Conservation (phyloP, 805 yeast species). For the Candida tibetensis region DNA sequence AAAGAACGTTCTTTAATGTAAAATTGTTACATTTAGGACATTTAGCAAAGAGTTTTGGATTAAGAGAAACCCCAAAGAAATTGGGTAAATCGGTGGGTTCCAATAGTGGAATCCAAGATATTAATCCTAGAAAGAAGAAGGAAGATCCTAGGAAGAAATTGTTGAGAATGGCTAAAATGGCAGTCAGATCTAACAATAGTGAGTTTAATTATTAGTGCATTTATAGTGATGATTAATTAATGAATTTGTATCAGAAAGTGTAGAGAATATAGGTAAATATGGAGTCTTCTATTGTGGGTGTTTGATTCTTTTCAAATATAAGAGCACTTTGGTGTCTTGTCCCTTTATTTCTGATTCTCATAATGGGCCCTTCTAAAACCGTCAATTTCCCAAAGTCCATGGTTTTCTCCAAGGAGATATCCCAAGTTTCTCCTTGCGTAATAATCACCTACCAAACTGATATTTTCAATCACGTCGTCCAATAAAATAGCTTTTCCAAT, state of each 20-base stretch:
- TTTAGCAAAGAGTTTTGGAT: constrained; percentile 89
- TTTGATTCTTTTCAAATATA: background rate
- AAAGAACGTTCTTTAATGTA: constrained; percentile 77
- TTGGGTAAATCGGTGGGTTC: constrained; percentile 47
- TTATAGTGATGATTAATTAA: no score
- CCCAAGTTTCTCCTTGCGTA: constrained; percentile 56
- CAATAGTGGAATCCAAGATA: constrained; percentile 30
- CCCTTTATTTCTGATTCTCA: no score
- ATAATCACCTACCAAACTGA: constrained; percentile 57
- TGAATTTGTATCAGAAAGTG: no score
- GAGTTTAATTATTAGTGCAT: constrained; percentile 72
- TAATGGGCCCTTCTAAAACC: no score
- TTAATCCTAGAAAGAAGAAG: constrained; percentile 42
- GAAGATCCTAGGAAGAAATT: constrained; percentile 71
- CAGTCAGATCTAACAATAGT: constrained; percentile 58
- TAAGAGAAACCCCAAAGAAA: constrained; percentile 90
- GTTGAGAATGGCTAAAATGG: constrained; percentile 71
- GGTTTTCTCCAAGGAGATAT: constrained; percentile 73
- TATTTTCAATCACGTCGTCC: constrained; percentile 76
- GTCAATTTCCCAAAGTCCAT: constrained; percentile 59
- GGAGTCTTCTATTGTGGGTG: no score
- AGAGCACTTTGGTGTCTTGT: no score
- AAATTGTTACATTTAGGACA: constrained; percentile 89
- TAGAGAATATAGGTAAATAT: no score
- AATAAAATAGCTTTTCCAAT: constrained; percentile 80